These are phyloP conservation scores for Pichia sp. DNA, from an alignment of 1,139 yeast genomes.

Conservation along the genomic window DNA sequence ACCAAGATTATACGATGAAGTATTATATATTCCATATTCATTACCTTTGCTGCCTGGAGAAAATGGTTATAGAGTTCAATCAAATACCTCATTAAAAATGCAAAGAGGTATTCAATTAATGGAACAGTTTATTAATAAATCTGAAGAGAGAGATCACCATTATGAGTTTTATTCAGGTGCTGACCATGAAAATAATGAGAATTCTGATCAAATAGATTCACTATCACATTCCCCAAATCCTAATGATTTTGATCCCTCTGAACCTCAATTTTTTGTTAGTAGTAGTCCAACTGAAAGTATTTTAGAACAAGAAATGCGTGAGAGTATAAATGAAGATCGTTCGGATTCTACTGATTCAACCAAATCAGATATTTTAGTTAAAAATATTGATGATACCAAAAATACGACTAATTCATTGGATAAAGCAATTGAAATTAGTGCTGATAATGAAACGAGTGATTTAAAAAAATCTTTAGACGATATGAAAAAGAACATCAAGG, in stretches of 20 bases:
- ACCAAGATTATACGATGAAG: conserved; percentile 86
- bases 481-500: background rate
- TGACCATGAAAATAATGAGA: conserved; percentile 22
- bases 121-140: conserved; percentile 72
- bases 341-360: conserved; percentile 11
- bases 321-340: conserved; percentile 9
- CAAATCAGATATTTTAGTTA: background rate
- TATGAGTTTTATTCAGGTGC: conserved; percentile 85
- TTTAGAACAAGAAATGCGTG: conserved; percentile 21
- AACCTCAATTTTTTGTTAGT: conserved; percentile 54
- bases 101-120: conserved; percentile 56
- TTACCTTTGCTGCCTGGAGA: conserved; percentile 83
- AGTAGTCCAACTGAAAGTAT: conserved; percentile 28
- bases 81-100: conserved; percentile 64
- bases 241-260: conserved; percentile 52
- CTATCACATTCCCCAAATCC: conserved; percentile 18
- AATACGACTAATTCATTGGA: too few species aligned
- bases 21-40: conserved; percentile 81
- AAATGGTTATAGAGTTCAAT: conserved; percentile 76
- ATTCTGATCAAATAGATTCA: conserved; percentile 4
- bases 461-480: background rate
- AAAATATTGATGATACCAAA: background rate
- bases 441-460: background rate
- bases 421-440: too few species aligned
- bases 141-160: conserved; percentile 84